These are phyloP conservation scores for Pseudozyma thailandica DNA, from an alignment of 1,284 basidiomycete genomes.

Conservation along the genomic window DNA sequence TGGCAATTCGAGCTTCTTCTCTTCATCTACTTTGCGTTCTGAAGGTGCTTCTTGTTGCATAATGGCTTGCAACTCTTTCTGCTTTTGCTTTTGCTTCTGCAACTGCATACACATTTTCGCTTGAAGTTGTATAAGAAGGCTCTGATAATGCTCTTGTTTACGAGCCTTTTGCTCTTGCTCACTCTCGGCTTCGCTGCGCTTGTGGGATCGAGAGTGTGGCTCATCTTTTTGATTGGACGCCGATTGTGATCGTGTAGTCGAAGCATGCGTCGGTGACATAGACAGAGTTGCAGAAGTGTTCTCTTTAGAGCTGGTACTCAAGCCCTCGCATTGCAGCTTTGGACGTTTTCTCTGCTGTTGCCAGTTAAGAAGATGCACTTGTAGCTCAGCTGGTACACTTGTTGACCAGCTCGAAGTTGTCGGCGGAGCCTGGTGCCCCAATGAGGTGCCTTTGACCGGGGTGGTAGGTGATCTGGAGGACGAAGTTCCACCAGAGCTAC, in stretches of 20 bases:
- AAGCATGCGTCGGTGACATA: not conserved
- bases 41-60: not conserved
- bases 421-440: no score
- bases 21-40: not conserved
- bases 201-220: not conserved
- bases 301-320: not conserved
- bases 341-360: constrained; percentile 24
- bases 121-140: constrained; percentile 20
- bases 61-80: constrained; percentile 14
- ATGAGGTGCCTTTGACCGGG: not conserved
- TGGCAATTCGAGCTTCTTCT: not conserved
- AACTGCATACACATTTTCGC: constrained; percentile 28
- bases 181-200: constrained; percentile 4
- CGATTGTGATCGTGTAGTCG: not conserved
- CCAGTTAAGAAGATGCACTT: constrained; percentile 17
- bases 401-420: constrained; percentile 2
- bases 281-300: not conserved
- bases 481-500: not conserved
- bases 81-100: constrained; percentile 25
- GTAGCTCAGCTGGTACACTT: constrained; percentile 12
- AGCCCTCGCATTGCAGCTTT: not conserved
- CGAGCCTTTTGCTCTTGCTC: constrained; percentile 23
- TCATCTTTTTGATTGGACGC: not conserved
- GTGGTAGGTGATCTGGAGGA: not conserved
- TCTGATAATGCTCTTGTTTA: constrained; percentile 32